Evolutionary conservation across 306 rosid species (phyloP).

Genomic region (Gastrolobium bilobum): DNA sequence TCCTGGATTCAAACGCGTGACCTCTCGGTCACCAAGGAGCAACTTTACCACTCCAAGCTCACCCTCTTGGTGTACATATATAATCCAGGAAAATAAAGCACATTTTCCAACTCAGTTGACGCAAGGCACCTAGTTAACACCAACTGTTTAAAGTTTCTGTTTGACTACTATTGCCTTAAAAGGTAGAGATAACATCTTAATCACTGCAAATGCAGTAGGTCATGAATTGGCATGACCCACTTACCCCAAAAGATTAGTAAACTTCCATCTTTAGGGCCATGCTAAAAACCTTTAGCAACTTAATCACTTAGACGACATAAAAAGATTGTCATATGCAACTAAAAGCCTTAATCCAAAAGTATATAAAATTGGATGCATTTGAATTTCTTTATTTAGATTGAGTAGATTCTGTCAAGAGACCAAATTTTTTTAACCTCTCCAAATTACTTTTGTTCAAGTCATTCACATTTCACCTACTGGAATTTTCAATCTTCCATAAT

Average conservation of each 20-base stretch:
- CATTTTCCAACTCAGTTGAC: constrained; percentile 1
- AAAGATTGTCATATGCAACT: not conserved
- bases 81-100: constrained; percentile 15
- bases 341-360: constrained; percentile 14
- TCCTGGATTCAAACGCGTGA: too few relatives aligned
- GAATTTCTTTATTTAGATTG: constrained; percentile 8
- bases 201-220: not conserved
- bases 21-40: too few relatives aligned
- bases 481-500: constrained; percentile 24
- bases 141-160: not conserved
- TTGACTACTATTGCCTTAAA: not conserved
- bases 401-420: not conserved
- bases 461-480: not conserved
- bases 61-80: not conserved
- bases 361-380: constrained; percentile 21
- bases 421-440: constrained; percentile 2
- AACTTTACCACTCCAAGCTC: too few relatives aligned
- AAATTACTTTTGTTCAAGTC: constrained; percentile 24
- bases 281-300: constrained; percentile 22
- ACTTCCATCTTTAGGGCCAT: not conserved
- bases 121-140: not conserved
- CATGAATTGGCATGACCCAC: not conserved
- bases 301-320: not conserved
- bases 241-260: not conserved
- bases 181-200: constrained; percentile 7